These are phyloP conservation scores for Butyriboletus loyo DNA, from an alignment of 768 basidiomycete species.

Conservation along the genomic window DNA sequence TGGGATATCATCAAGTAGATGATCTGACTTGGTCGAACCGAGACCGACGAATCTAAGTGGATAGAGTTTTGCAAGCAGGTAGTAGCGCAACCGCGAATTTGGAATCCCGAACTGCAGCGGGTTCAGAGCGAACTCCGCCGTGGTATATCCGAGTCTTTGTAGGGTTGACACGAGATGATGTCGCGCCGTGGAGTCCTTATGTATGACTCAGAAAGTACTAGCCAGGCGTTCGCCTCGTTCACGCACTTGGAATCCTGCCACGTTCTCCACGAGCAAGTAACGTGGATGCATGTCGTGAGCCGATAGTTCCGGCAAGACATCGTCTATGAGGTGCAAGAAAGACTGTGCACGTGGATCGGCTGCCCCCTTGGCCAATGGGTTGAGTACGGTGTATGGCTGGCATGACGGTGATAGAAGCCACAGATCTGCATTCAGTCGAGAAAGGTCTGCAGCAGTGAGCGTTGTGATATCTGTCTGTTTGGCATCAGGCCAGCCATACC, in stretches of 20 bases:
- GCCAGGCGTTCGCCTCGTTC: neutral
- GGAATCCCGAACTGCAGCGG: conserved; percentile 79
- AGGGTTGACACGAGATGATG: conserved; percentile 52
- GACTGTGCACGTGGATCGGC: conserved; percentile 72
- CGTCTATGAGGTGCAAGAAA: conserved; percentile 67
- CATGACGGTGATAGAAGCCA: conserved; percentile 84
- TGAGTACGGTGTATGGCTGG: conserved; percentile 81
- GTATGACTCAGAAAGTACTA: conserved; percentile 3
- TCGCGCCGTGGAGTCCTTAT: conserved; percentile 64
- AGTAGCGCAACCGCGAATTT: conserved; percentile 80
- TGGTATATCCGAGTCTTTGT: conserved; percentile 51
- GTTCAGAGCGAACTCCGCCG: conserved; percentile 62
- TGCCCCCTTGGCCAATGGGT: conserved; percentile 66
- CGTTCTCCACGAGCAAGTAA: conserved; percentile 72
- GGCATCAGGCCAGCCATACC: neutral
- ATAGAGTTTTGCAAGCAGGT: conserved; percentile 61
- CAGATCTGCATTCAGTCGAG: conserved; percentile 49
- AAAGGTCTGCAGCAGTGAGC: conserved; percentile 48
- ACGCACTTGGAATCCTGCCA: conserved; percentile 78
- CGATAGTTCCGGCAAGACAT: conserved; percentile 59
- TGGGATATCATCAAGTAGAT: conserved; percentile 55
- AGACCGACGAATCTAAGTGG: conserved; percentile 38
- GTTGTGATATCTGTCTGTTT: conserved; percentile 58
- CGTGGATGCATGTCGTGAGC: conserved; percentile 45
- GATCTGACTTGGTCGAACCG: conserved; percentile 12